Evolutionary conservation across 2,329 filamentous ascomycete genomes (phyloP).

Genomic region (Aspergillus tamarii): DNA sequence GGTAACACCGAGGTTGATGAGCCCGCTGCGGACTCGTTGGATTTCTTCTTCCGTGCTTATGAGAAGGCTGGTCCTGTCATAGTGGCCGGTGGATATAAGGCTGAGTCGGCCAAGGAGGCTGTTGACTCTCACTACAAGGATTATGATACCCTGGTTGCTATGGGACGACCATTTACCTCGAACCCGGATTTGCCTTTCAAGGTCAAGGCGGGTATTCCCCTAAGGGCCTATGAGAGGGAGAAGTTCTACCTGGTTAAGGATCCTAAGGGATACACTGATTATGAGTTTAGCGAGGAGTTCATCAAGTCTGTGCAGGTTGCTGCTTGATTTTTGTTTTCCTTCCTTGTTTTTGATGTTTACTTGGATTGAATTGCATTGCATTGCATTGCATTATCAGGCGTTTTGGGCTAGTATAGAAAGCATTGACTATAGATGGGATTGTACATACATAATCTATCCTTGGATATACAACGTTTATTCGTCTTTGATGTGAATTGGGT

Average conservation of each 20-base stretch:
- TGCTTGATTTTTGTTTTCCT: conserved; percentile 20
- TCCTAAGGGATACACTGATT: conserved; percentile 45
- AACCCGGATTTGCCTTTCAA: conserved; percentile 52
- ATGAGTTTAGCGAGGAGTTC: conserved; percentile 39
- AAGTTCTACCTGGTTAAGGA: conserved; percentile 45
- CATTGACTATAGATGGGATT: conserved; percentile 8
- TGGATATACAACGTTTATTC: neutral
- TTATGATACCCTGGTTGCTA: conserved; percentile 38
- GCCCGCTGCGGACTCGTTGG: conserved; percentile 35
- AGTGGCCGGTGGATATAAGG: conserved; percentile 53
- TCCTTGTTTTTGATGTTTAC: neutral
- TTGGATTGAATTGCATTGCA: neutral
- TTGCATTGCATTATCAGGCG: neutral
- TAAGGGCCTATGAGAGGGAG: conserved; percentile 44
- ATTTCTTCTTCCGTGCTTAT: conserved; percentile 51
- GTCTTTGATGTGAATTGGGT: neutral
- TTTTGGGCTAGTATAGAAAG: conserved; percentile 13
- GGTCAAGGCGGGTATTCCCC: conserved; percentile 40
- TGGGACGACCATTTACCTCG: conserved; percentile 49
- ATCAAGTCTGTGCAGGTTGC: conserved; percentile 26
- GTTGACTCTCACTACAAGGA: conserved; percentile 37
- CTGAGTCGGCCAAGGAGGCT: conserved; percentile 43
- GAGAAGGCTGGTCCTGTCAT: conserved; percentile 50
- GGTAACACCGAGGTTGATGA: conserved; percentile 36
- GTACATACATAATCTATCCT: neutral